Base-by-base conservation (phyloP, 805 yeast species). In the Debaryomyces castellii region DNA sequence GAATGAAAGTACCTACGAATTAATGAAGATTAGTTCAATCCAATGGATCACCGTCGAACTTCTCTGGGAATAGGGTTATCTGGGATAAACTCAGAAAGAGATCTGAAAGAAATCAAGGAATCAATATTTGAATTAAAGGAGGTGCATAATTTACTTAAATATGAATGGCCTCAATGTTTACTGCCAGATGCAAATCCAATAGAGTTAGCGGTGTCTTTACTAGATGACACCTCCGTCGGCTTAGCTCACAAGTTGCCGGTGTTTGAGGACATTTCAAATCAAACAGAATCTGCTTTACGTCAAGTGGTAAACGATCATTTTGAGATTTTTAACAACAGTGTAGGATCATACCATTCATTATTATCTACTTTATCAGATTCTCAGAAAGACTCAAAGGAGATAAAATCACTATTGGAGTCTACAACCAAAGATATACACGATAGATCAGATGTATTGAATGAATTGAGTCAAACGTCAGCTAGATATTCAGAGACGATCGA, bases 221-320 rank as follows among this genome's bases (percentile, higher is more conserved):
- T 90, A 56, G 97, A 92, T 63, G 85, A 83, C 55, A 82, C 96
- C 2, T 87, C 96, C 0, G 94, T 90, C n/a, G 98, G 98, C 0
- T 67, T 88, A 55, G 96, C 96, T 0, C 85, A 83, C 55, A 80
- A 84, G 48, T 74, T 75, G 47, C 74, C 74, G 1, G 90, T 88
- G 49, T 92, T 92, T 53, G 70, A 75, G 36, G 76, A 77, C 40
- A 64, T 89, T 38, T 81, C 84, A 49, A 68, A 70, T 20, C 70
- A 78, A 43, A 77, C 91, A 10, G 78, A 83, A 12, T 60, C 60
- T 14, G 78, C 82, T 21, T 70, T 92, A 43, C 78, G 84, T 48
- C 67, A 65, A 20, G 88, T 91, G 1, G 97, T 91, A 23, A 85
- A 85, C 52, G 87, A 83, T 44, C 87, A 89, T 59, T 85, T 83